These are phyloP conservation scores for Kwoniella dendrophila DNA, from an alignment of 768 basidiomycete genomes.

Conservation along the genomic window DNA sequence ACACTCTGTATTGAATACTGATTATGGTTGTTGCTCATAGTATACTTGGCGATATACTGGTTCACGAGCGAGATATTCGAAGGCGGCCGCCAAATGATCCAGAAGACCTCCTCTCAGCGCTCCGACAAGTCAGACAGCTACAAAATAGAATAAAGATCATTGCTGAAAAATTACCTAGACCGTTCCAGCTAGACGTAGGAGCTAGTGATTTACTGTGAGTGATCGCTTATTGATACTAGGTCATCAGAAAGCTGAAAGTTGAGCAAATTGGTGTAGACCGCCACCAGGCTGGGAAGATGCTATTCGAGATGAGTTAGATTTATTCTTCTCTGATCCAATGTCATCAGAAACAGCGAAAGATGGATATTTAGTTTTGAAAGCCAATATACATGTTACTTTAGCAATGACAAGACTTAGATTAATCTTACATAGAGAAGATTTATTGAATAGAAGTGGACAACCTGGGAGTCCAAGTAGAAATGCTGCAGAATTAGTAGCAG, in stretches of 20 bases:
- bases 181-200: conserved; percentile 30
- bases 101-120: conserved; percentile 25
- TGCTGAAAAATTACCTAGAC: conserved; percentile 25
- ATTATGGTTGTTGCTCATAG: conserved; percentile 4
- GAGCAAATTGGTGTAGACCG: conserved; percentile 20
- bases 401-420: conserved; percentile 39
- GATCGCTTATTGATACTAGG: neutral
- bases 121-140: conserved; percentile 26
- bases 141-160: conserved; percentile 28
- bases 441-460: conserved; percentile 29
- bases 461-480: conserved; percentile 28
- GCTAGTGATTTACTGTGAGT: conserved; percentile 23
- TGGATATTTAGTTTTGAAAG: conserved; percentile 34
- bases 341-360: conserved; percentile 37
- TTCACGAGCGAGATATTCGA: conserved; percentile 34
- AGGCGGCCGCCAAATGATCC: conserved; percentile 30
- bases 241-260: neutral
- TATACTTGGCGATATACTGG: conserved; percentile 33
- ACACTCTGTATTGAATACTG: neutral
- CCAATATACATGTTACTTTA: conserved; percentile 45
- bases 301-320: conserved; percentile 33
- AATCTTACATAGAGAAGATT: conserved; percentile 39
- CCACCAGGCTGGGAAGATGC: conserved; percentile 40
- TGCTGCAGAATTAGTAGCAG: conserved; percentile 33
- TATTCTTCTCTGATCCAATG: conserved; percentile 39